Base-by-base conservation (phyloP, 495 filamentous ascomycete species). In the Talaromyces borbonicus region DNA sequence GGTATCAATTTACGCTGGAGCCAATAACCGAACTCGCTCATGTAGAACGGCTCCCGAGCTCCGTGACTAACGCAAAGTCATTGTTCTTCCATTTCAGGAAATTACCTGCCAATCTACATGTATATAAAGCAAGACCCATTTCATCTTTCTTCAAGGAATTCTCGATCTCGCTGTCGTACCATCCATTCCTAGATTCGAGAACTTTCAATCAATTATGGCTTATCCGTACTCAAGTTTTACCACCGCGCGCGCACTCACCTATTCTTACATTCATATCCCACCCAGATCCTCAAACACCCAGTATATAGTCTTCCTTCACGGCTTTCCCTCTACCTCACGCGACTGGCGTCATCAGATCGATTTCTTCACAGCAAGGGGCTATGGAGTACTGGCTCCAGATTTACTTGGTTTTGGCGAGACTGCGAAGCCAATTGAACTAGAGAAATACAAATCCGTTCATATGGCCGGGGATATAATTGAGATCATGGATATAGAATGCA, bases 341-440 rank as follows among this genome's bases (percentile, higher is more conserved):
- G 61, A 69, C 49, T 73, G 69, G 69, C 52, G 57, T n/a, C 55
- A 65, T 38, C 63, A 66, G 31, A 57, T 69, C 19, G 12, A 32
- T 18, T 50, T 52, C 43, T 61, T 71, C 36, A 27, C 51, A 5
- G 19, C 31, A 1, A 7, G 20, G 1, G 68, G 69, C 18, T 69
- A 63, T 44, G 66, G 67, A 4, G 43, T 71, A 42, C 35, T 73
- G 8, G 65, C 53, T 3, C 69, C 69, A 6, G 69, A 73, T 52
- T 49, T 65, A 12, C 60, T 73, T 2, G 69, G 69, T 9, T 73
- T 65, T 41, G 67, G 68, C 6, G 67, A 55, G 7, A 64, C 62
- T 6, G 56, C 58, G 42, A 69, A 68, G 50, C 69, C 68, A 5
- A 43, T 22, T 14, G 50, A 52, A 1, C 7, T 55, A 12, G 51